Evolutionary conservation across 306 rosid species (phyloP), one percentile per base, ranked within the genome.

Genomic region (Prunus salicina): DNA sequence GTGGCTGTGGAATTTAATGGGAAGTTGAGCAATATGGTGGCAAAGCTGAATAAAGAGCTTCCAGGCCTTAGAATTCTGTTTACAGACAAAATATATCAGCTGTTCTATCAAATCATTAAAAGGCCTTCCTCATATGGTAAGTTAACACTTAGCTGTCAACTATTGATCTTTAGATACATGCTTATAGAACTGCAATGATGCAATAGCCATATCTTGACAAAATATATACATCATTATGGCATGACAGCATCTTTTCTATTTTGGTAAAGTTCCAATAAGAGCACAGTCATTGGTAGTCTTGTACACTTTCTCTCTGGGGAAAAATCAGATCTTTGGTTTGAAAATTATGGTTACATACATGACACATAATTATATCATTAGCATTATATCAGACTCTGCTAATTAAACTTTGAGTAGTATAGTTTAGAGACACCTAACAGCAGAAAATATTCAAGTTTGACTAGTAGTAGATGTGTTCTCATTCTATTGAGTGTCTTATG

Each of bases 1-100:
- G 85, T 87, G 60, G 88, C 88, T 24, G 5, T 74, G 77, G 79
- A 84, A 27, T 87, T 87, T 50, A 87, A 87, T 46, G 57, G 20
- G 57, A 87, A 84, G 75, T 57, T 87, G 78, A 78, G 63, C 58
- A 32, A n/a, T 24, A 32, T 82, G 72, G 75, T 69, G 58, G 50
- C 27, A 57, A 73, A 64, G 63, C 65, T 87, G 46, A 87, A 84
- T 75, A 25, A 32, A 34, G 83, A 84, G 63, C 86, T 87, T 8
- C 85, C 70, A 25, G 84, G 85, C 8, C 58, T 79, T 57, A 79
- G 12, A 57, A 25, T 84, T 32, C 20, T 79, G 2, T 66, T 63
- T 32, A 25, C 82, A 53, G 76, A 63, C 20, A 53, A 75, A 62
- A 28, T 76, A 5, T 87, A 69, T 69, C 20, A 45, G 7, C 18